Evolutionary conservation across 2,329 filamentous ascomycete genomes (phyloP).

Genomic region (Fusarium pseudoanthophilum): DNA sequence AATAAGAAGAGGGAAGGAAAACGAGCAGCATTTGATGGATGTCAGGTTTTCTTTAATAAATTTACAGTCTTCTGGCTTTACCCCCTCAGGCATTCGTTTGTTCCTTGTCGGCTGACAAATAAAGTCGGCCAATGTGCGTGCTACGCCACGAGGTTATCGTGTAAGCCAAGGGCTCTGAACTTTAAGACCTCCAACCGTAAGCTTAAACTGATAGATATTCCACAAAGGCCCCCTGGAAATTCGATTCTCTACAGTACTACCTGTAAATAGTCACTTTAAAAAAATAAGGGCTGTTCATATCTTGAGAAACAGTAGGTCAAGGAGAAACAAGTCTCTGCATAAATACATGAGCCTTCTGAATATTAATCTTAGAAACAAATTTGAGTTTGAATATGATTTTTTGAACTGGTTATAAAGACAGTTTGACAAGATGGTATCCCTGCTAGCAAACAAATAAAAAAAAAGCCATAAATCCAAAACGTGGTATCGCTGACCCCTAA

Average conservation of each 20-base stretch:
- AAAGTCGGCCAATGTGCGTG: too few relatives aligned
- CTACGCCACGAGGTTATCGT: neutral
- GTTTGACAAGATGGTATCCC: neutral
- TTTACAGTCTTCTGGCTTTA: neutral
- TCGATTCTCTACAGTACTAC: too few relatives aligned
- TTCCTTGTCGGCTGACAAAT: neutral
- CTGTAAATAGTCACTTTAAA: neutral
- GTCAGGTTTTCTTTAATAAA: neutral
- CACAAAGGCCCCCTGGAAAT: neutral
- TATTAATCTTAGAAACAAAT: neutral
- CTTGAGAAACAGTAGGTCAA: neutral
- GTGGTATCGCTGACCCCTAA: slow-evolving; percentile 40
- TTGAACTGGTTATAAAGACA: neutral
- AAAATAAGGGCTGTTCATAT: neutral
- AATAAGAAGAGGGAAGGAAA: neutral
- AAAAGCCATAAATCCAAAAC: slow-evolving; percentile 13
- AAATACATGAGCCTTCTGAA: neutral
- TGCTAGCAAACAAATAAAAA: slow-evolving; percentile 1
- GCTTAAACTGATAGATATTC: neutral
- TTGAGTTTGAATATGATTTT: neutral
- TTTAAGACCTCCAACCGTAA: neutral
- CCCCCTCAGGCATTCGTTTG: neutral
- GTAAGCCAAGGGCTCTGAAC: neutral
- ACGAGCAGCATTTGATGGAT: too few relatives aligned
- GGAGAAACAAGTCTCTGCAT: neutral